Evolutionary conservation across 352 stramenopile genomes (phyloP).

Genomic region (Phytophthora idaei): DNA sequence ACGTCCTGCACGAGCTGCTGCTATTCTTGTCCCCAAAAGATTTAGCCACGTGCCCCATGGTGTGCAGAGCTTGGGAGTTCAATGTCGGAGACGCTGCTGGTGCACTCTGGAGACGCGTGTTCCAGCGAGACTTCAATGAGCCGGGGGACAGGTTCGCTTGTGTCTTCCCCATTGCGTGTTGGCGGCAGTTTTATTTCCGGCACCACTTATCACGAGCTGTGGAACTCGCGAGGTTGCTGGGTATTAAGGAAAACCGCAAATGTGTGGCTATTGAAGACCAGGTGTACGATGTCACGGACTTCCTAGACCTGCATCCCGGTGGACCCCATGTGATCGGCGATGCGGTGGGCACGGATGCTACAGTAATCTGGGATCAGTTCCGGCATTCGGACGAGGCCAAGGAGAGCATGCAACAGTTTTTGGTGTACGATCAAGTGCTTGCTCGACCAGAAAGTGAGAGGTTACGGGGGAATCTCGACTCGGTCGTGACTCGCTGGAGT

Average conservation of each 20-base stretch:
- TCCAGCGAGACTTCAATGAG: constrained; percentile 61
- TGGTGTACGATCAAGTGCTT: constrained; percentile 56
- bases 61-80: constrained; percentile 48
- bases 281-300: constrained; percentile 75
- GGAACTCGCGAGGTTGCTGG: constrained; percentile 62
- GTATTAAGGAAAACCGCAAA: constrained; percentile 42
- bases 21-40: constrained; percentile 57
- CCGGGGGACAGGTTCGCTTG: constrained; percentile 50
- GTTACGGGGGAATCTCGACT: constrained; percentile 46
- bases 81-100: constrained; percentile 42
- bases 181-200: constrained; percentile 75
- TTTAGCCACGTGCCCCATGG: constrained; percentile 45
- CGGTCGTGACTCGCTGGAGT: constrained; percentile 47
- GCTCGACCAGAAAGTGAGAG: constrained; percentile 22
- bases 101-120: constrained; percentile 57
- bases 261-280: constrained; percentile 67
- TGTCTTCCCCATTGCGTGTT: constrained; percentile 61
- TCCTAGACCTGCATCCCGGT: constrained; percentile 69
- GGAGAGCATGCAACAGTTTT: constrained; percentile 64
- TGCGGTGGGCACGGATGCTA: constrained; percentile 71
- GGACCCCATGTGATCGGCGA: constrained; percentile 77
- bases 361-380: constrained; percentile 73
- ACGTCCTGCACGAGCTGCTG: constrained; percentile 60
- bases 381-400: constrained; percentile 69
- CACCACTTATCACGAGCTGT: constrained; percentile 70